Base-by-base conservation (phyloP, 371 early-diverging fungal species). In the Circinella umbellata region DNA sequence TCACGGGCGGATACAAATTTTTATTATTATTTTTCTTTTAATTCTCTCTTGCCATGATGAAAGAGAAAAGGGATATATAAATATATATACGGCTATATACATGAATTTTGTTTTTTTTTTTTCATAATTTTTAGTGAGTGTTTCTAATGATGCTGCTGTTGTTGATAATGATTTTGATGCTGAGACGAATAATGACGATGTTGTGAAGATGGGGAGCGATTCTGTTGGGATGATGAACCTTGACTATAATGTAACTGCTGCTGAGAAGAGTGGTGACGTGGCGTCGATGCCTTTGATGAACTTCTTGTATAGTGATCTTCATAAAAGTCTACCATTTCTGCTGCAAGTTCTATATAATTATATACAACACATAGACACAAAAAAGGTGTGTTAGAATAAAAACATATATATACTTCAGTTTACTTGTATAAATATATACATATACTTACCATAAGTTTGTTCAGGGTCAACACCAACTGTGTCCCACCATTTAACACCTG, bases 251-350 rank as follows among this genome's bases (percentile, higher is more conserved):
- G 27, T 27, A 27, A 27, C 27, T 42, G 42, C 42, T 42, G 42
- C 9, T 42, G 42, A 42, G 34, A 61, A 18, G 62, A 37, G 11
- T 36, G 37, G 15, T 61, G 34, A 20, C 17, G 18, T 11, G 62
- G 34, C 0, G 62, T 61, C 8, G 59, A 36, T 46, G 69, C 60
- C 17, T 42, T 18, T 34, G 69, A 62, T 7, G 53, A 36, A 64
- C 68, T 74, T 35, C 72, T 64, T 14, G 74, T 37, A 38, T 76
- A 79, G 60, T 74, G 79, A 3, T 70, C 74, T 36, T 54, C 69
- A 20, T 72, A 74, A 53, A 76, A 65, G 8, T 79, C 79, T 6
- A 79, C n/a, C 79, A 79, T 76, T 46, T 79, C 77, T 5, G 70
- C 76, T n/a, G 79, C 76, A 34, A 79, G 55, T 59, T 79, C 79